Base-by-base conservation (phyloP, 2,329 filamentous ascomycete species). In the Exophiala xenobiotica region DNA sequence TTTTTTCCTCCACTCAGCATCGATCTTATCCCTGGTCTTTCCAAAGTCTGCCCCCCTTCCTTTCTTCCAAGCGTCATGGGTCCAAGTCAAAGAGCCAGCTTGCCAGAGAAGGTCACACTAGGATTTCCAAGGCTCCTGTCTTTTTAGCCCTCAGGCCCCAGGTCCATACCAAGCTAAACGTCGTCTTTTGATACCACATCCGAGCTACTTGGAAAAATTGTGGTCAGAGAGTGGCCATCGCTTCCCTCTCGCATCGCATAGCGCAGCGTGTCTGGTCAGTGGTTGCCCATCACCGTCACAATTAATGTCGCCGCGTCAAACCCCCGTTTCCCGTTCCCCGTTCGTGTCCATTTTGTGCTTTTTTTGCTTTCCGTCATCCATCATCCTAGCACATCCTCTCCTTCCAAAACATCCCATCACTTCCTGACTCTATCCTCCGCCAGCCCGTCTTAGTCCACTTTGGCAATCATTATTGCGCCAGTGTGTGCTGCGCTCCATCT, bases 381-480 rank as follows among this genome's bases (percentile, higher is more conserved):
- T 55, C 53, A 58, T 61, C 53, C 53, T 56, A 58, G 57, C 48
- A 47, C 19, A 46, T 49, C 49, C 50, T 58, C 53, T 57, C 29
- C 12, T 33, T 50, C 51, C 51, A 51, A 53, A 56, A 54, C 56
- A 54, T 59, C 40, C 52, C 59, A 58, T 57, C 55, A 52, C 49
- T 47, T 49, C 19, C 18, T 23, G 19, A n/a, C 37, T 45, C 50
- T 43, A 20, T 39, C 51, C 55, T 54, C 56, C 53, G 56, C 51
- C 57, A 57, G 52, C 57, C 55, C 56, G 54, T 57, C 54, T 54
- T 61, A 58, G 57, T 59, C 59, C 54, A 56, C 57, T 57, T 48
- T 54, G 57, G 52, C 57, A 59, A 55, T 57, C 46, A 51, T 53
- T 53, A 51, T 53, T 53, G 44, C 54, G 56, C 58, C 54, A 55